phyloP scores from a whole-genome alignment of 1,284 basidiomycete species.

The Porogramme epimiltina region DNA sequence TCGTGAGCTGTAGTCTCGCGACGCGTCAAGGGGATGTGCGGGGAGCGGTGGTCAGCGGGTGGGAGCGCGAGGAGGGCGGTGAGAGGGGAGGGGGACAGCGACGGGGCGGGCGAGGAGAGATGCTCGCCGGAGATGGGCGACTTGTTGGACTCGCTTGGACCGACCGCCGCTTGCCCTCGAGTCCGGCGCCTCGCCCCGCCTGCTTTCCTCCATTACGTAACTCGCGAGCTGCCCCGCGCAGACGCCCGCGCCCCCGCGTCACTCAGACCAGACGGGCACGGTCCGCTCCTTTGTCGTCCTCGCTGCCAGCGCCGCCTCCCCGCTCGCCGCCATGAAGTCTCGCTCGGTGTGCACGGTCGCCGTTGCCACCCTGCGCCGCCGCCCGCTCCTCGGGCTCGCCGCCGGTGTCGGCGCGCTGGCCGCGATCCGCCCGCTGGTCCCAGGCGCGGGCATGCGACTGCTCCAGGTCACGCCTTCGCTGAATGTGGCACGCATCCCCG shows the following conservation, averaged over 20 bases:
- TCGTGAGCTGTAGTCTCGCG: slow-evolving; percentile 1
- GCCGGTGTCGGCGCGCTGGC: slow-evolving; percentile 25
- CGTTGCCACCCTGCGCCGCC: slow-evolving; percentile 14
- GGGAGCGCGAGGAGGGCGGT: too few relatives aligned
- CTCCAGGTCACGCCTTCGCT: slow-evolving; percentile 24
- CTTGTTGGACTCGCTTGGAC: slow-evolving; percentile 14
- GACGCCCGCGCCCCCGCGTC: slow-evolving; percentile 4
- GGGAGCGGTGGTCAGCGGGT: too few relatives aligned
- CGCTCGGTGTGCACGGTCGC: slow-evolving; percentile 24
- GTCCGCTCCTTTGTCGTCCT: background rate
- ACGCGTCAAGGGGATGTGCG: too few relatives aligned
- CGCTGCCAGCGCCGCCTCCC: slow-evolving; percentile 3
- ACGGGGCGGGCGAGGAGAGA: slow-evolving; percentile 6
- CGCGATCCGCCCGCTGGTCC: slow-evolving; percentile 16
- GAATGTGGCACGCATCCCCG: slow-evolving; percentile 3
- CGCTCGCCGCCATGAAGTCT: slow-evolving; percentile 15
- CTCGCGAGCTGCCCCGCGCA: background rate
- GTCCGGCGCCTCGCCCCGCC: slow-evolving; percentile 2
- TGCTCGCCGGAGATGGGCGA: slow-evolving; percentile 15
- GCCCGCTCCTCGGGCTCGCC: slow-evolving; percentile 16
- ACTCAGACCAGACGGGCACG: background rate
- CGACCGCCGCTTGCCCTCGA: slow-evolving; percentile 5
- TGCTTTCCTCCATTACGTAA: slow-evolving; percentile 12
- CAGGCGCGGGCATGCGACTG: slow-evolving; percentile 20
- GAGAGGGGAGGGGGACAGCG: slow-evolving; percentile 2